These are phyloP conservation scores for Dactylellina sp. DNA, from an alignment of 2,329 filamentous ascomycete species.

Conservation along the genomic window DNA sequence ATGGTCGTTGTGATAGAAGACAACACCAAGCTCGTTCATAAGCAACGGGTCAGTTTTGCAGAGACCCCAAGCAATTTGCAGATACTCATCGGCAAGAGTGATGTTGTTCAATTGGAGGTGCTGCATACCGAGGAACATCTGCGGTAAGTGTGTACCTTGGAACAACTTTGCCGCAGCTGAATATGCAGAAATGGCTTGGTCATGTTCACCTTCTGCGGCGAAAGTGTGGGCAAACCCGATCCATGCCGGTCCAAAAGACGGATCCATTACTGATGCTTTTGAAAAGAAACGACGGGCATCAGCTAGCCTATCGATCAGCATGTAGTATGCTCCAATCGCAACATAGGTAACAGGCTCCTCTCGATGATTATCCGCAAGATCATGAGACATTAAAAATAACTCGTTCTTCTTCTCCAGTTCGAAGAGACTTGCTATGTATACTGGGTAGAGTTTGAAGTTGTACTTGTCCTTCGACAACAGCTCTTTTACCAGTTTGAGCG, in stretches of 20 bases:
- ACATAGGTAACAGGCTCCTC: constrained; percentile 93
- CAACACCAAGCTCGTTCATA: constrained; percentile 93
- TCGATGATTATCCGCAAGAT: constrained; percentile 89
- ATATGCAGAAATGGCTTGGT: constrained; percentile 97
- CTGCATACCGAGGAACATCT: constrained; percentile 97
- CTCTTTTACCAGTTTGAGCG: constrained; percentile 82
- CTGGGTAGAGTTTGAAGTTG: constrained; percentile 87
- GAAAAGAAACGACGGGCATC: constrained; percentile 96
- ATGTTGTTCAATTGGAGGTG: constrained; percentile 96
- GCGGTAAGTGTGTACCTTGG: constrained; percentile 94
- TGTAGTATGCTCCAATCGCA: constrained; percentile 94
- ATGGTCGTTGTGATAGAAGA: constrained; percentile 91
- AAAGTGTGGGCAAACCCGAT: constrained; percentile 99
- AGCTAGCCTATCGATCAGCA: constrained; percentile 86
- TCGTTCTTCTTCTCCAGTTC: constrained; percentile 88
- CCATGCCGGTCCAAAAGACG: constrained; percentile 97
- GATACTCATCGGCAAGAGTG: constrained; percentile 90
- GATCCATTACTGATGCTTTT: constrained; percentile 96
- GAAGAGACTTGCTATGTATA: constrained; percentile 90
- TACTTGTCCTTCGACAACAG: constrained; percentile 87
- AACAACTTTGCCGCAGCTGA: constrained; percentile 94
- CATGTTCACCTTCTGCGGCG: constrained; percentile 95
- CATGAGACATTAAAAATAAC: constrained; percentile 90
- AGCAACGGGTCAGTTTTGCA: constrained; percentile 88
- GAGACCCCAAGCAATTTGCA: constrained; percentile 85